Evolutionary conservation across 352 stramenopile species (phyloP), one percentile per base, ranked within the genome.

Genomic region (Pythium guiyangense): DNA sequence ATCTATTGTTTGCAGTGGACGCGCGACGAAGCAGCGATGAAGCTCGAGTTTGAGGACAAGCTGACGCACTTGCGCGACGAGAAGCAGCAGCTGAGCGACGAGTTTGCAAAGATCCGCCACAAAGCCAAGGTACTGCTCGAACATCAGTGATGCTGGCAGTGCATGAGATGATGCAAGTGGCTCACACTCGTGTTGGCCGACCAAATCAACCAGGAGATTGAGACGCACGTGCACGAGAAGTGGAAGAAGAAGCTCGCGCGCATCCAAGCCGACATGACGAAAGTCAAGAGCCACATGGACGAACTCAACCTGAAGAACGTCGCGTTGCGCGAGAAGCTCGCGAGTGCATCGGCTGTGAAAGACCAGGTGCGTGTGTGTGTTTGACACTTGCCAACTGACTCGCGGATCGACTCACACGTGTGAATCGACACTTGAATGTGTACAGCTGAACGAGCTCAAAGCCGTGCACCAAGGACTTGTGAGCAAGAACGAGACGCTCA

Each of bases 251-350:
- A 88, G 48, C 55, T 95, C 8, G 65, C 63, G 3, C 89, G 87
- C 44, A 73, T 88, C 27, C 77, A 88, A 48, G 61, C 70, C 0
- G 85, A 95, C 43, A 67, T 80, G 61, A 72, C 63, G 37, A 89
- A 80, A 55, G 72, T 68, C 12, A 91, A 90, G 54, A 59, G 72
- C 9, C 84, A 93, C 42, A 67, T 89, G 52, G 81, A 95, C 42
- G 83, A 87, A n/a, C 43, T 89, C 10, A 77, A 77, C 27, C 51
- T 91, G 20, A 95, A 95, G 53, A 95, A 90, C 52, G 73, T 86
- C 29, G 72, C 75, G 12, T 49, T 95, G 35, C 71, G 81, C 66
- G 75, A 91, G 48, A 88, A 86, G 45, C 55, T 95, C 11, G 64
- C 77, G 4, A 85, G 76, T 12, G 73, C 69, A 45, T 81, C 78